Percentiles rank a stretch among this genome's conserved stretches.
phyloP scores from a whole-genome alignment of 768 basidiomycete genomes.

The Crepidotus variabilis region DNA sequence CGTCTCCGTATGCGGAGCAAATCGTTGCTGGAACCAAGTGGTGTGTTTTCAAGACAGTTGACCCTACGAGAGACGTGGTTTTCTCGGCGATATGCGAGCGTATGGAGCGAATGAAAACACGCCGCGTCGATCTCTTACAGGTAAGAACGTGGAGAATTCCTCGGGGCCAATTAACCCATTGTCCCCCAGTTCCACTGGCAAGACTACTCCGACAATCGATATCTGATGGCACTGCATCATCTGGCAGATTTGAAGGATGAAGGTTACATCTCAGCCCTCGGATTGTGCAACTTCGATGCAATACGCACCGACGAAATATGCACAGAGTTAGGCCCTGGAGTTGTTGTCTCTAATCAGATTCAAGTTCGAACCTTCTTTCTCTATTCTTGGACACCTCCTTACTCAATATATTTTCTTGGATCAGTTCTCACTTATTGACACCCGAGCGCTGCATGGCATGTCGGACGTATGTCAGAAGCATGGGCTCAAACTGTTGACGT shows the following conservation, averaged over 20 bases:
- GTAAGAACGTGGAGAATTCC: slow-evolving; percentile 27
- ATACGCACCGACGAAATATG: slow-evolving; percentile 77
- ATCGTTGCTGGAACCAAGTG: slow-evolving; percentile 82
- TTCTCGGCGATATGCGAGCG: slow-evolving; percentile 66
- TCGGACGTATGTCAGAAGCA: slow-evolving; percentile 72
- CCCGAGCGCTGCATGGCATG: slow-evolving; percentile 74
- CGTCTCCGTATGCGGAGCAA: slow-evolving; percentile 32
- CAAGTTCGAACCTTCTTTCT: slow-evolving; percentile 44
- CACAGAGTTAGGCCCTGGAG: slow-evolving; percentile 63
- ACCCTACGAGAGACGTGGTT: slow-evolving; percentile 51
- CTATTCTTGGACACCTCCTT: neutral
- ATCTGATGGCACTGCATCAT: slow-evolving; percentile 40
- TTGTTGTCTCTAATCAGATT: slow-evolving; percentile 79
- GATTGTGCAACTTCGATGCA: slow-evolving; percentile 81
- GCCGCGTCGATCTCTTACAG: slow-evolving; percentile 68
- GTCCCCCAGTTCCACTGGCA: slow-evolving; percentile 78
- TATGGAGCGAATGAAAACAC: slow-evolving; percentile 60
- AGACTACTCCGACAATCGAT: slow-evolving; percentile 51
- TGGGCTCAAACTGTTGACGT: slow-evolving; percentile 70
- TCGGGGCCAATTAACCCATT: neutral
- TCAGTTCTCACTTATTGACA: slow-evolving; percentile 82
- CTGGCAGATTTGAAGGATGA: slow-evolving; percentile 58
- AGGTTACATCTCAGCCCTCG: slow-evolving; percentile 60
- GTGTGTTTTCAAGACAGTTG: slow-evolving; percentile 66
- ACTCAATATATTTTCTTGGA: neutral